phyloP scores from a whole-genome alignment of 2,329 filamentous ascomycete genomes.

The Hypoxylon sp. region DNA sequence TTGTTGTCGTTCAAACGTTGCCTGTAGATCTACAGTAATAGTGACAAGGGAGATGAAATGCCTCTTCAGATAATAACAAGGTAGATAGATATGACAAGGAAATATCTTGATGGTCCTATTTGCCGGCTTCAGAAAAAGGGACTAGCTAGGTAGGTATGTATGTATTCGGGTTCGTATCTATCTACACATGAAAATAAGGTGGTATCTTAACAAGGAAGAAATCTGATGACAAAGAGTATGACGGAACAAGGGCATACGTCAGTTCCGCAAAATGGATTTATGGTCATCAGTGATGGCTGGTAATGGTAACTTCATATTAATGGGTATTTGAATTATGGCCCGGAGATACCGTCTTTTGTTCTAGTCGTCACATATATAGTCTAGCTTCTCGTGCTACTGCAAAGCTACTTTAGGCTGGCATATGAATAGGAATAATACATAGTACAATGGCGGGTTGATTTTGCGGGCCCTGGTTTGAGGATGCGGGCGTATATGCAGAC shows the following conservation, averaged over 20 bases:
- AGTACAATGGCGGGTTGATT: conserved; percentile 10
- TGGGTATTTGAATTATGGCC: conserved; percentile 28
- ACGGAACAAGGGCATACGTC: conserved; percentile 43
- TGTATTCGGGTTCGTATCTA: conserved; percentile 27
- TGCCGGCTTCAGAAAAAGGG: neutral
- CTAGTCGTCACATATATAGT: conserved; percentile 34
- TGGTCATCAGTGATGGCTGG: conserved; percentile 35
- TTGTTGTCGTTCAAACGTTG: neutral
- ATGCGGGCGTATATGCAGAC: conserved; percentile 24
- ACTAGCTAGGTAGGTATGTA: neutral
- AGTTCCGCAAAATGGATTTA: conserved; percentile 29
- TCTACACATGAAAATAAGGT: conserved; percentile 26
- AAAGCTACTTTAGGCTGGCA: conserved; percentile 25
- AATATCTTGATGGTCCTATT: conserved; percentile 11
- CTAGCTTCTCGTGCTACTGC: conserved; percentile 37
- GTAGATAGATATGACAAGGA: conserved; percentile 8
- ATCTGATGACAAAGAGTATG: conserved; percentile 35
- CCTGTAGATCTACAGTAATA: conserved; percentile 3
- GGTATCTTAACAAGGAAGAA: conserved; percentile 19
- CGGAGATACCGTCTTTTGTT: conserved; percentile 42
- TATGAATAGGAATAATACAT: conserved; percentile 22
- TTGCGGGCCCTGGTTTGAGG: conserved; percentile 23
- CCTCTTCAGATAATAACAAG: conserved; percentile 10
- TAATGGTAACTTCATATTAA: conserved; percentile 41
- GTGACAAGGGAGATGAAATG: conserved; percentile 14